Conservation (phyloP, 805 yeast genomes). For the Yarrowia bubula region DNA sequence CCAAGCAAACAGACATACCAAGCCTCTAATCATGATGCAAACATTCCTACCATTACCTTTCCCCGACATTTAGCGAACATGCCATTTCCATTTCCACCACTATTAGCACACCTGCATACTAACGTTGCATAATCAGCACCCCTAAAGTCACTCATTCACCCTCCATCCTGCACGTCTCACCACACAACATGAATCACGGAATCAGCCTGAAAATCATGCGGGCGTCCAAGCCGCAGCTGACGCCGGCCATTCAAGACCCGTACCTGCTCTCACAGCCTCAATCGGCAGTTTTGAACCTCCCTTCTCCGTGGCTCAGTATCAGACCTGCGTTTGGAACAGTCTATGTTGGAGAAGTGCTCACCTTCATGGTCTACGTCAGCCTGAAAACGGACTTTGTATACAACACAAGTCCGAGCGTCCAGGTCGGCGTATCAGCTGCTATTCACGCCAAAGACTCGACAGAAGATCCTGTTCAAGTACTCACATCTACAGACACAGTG, state of each 20-base stretch:
- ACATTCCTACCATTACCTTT: too few relatives aligned
- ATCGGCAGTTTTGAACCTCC: constrained; percentile 14
- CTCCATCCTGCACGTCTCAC: neutral
- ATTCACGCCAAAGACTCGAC: constrained; percentile 11
- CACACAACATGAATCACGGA: neutral
- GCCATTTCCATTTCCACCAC: neutral
- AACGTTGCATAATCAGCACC: neutral
- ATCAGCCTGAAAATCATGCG: constrained; percentile 36
- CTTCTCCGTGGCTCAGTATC: constrained; percentile 21
- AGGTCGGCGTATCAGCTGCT: constrained; percentile 16
- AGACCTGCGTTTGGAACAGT: constrained; percentile 36
- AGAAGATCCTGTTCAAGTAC: neutral
- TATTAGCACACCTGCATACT: neutral
- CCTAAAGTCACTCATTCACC: neutral
- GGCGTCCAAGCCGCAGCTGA: constrained; percentile 37
- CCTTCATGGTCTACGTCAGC: constrained; percentile 33
- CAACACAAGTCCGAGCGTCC: constrained; percentile 4
- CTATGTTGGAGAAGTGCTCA: constrained; percentile 39
- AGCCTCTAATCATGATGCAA: too few relatives aligned
- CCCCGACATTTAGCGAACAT: too few relatives aligned
- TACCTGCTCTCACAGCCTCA: constrained; percentile 15
- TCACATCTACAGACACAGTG: constrained; percentile 5
- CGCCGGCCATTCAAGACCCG: constrained; percentile 29
- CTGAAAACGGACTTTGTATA: constrained; percentile 9
- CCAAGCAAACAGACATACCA: too few relatives aligned